phyloP scores from a whole-genome alignment of 1,284 basidiomycete genomes.

The Trichosporon inkin region DNA sequence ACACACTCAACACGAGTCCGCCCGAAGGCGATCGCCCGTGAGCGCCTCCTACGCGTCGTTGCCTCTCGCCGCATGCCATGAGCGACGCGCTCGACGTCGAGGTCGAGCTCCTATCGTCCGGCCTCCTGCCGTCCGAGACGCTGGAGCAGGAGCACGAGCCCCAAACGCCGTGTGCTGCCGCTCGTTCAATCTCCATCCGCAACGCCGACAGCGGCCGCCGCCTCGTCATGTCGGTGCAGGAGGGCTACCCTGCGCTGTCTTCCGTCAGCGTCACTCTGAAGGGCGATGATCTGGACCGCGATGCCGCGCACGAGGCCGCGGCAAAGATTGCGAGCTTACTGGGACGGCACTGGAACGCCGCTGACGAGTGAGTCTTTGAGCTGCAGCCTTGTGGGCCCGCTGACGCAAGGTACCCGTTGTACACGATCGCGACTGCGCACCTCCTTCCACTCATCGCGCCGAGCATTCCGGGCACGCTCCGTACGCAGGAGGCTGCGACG shows the following conservation, averaged over 20 bases:
- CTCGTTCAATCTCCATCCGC: slow-evolving; percentile 34
- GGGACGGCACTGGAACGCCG: slow-evolving; percentile 48
- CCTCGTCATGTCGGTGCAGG: slow-evolving; percentile 53
- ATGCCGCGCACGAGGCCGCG: slow-evolving; percentile 50
- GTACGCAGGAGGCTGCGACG: neutral
- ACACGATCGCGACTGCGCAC: slow-evolving; percentile 58
- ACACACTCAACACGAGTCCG: neutral
- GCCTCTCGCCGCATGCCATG: neutral
- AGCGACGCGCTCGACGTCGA: slow-evolving; percentile 31
- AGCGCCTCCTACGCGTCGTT: too few species aligned
- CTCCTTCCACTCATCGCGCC: slow-evolving; percentile 57
- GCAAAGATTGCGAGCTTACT: slow-evolving; percentile 54
- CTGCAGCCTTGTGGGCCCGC: slow-evolving; percentile 32
- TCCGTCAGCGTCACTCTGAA: slow-evolving; percentile 31
- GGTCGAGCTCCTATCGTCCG: slow-evolving; percentile 52
- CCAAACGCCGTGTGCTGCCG: slow-evolving; percentile 22
- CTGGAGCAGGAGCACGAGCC: slow-evolving; percentile 42
- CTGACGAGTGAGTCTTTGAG: slow-evolving; percentile 55
- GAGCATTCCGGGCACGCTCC: neutral
- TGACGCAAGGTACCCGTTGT: slow-evolving; percentile 58
- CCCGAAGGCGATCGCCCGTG: neutral
- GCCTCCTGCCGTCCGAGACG: slow-evolving; percentile 60
- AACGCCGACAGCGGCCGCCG: slow-evolving; percentile 51
- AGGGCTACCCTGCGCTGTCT: slow-evolving; percentile 26
- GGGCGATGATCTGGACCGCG: slow-evolving; percentile 50